Evolutionary conservation across 2,329 filamentous ascomycete species (phyloP).

Genomic region (Aspergillus latus): DNA sequence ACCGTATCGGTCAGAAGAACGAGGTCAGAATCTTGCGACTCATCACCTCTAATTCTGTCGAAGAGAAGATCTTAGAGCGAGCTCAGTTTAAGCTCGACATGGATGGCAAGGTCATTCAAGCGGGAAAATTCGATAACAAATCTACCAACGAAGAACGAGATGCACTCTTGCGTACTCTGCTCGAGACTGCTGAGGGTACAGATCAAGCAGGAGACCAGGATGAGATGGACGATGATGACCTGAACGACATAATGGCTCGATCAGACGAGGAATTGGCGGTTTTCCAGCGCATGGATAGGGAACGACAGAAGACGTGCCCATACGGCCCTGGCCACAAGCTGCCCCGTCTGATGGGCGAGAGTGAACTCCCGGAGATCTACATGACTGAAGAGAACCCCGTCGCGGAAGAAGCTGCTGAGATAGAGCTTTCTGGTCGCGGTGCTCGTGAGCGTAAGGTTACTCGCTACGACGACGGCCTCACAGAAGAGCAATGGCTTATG

Average conservation of each 20-base stretch:
- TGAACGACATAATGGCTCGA: conserved; percentile 91
- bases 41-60: conserved; percentile 94
- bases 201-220: conserved; percentile 80
- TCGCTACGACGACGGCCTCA: conserved; percentile 94
- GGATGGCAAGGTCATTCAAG: conserved; percentile 99
- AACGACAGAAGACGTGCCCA: conserved; percentile 62
- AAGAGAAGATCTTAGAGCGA: conserved; percentile 97
- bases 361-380: conserved; percentile 92
- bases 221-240: conserved; percentile 97
- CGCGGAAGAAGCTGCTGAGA: conserved; percentile 67
- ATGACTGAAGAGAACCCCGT: conserved; percentile 80
- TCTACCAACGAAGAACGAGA: conserved; percentile 98
- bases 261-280: conserved; percentile 72
- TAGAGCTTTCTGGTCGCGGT: conserved; percentile 78
- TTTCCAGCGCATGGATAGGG: conserved; percentile 82
- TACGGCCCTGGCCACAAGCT: conserved; percentile 72
- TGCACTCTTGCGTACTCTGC: conserved; percentile 87
- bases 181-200: conserved; percentile 73
- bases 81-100: conserved; percentile 98
- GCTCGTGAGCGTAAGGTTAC: conserved; percentile 93
- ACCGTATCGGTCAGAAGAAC: conserved; percentile 99
- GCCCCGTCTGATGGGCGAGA: conserved; percentile 81
- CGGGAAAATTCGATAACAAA: conserved; percentile 99
- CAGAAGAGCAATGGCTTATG: conserved; percentile 98
- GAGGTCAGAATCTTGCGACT: conserved; percentile 94